phyloP scores from a whole-genome alignment of 2,329 filamentous ascomycete species.

The Colletotrichum horii region DNA sequence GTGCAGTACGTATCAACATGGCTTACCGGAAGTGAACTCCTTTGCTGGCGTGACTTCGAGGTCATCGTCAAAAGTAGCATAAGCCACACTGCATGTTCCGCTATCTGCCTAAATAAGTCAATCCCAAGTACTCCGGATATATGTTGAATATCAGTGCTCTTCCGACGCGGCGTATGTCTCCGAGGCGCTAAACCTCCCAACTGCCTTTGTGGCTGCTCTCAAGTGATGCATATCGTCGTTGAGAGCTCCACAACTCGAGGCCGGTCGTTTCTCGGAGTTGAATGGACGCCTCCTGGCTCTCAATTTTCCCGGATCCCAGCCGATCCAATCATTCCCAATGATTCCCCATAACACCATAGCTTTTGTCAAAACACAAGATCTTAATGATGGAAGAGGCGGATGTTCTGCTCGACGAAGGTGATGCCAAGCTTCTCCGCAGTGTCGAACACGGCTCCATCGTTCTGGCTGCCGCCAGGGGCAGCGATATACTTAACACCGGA shows the following conservation, averaged over 20 bases:
- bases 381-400: slow-evolving; percentile 94
- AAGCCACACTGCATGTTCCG: background rate
- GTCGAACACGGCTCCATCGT: slow-evolving; percentile 81
- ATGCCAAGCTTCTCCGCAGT: slow-evolving; percentile 92
- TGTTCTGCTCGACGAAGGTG: slow-evolving; percentile 94
- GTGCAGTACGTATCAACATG: background rate
- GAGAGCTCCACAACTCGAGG: background rate
- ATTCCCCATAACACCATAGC: slow-evolving; percentile 11
- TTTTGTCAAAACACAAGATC: background rate
- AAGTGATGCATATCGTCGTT: background rate
- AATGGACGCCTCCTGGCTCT: background rate
- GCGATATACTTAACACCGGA: slow-evolving; percentile 97
- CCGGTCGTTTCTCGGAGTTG: background rate
- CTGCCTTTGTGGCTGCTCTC: background rate
- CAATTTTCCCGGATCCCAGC: background rate
- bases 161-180: background rate
- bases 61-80: background rate
- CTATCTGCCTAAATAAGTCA: background rate
- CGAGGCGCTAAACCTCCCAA: background rate
- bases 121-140: slow-evolving; percentile 15
- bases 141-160: slow-evolving; percentile 19
- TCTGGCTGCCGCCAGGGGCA: slow-evolving; percentile 88
- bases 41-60: background rate
- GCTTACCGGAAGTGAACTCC: background rate
- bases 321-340: slow-evolving; percentile 4